phyloP scores from a whole-genome alignment of 1,284 basidiomycete genomes.

The Ceratobasidium sp. region DNA sequence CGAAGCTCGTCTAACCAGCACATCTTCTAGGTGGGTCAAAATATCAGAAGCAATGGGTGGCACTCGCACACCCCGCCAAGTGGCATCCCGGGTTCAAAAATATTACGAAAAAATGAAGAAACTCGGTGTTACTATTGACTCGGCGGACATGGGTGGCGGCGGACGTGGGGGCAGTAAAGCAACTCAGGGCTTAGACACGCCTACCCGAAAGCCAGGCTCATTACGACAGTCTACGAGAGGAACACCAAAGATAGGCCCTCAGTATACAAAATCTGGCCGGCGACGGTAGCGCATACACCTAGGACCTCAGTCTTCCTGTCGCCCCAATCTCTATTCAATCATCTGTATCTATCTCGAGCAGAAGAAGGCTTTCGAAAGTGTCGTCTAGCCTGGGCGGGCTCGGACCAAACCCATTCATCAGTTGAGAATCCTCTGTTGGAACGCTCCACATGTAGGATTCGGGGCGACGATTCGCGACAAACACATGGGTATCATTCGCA shows the following conservation, averaged over 20 bases:
- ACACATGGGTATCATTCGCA: conserved; percentile 62
- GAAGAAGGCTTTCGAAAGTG: conserved; percentile 70
- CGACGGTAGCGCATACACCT: conserved; percentile 24
- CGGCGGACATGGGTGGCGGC: conserved; percentile 31
- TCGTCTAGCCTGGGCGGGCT: conserved; percentile 61
- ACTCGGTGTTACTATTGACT: conserved; percentile 60
- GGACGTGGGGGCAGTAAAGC: conserved; percentile 35
- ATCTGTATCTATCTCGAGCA: conserved; percentile 56
- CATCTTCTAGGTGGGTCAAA: conserved; percentile 67
- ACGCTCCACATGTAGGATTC: conserved; percentile 64
- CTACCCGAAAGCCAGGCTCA: not conserved
- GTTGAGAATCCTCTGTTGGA: conserved; percentile 60
- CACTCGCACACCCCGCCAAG: conserved; percentile 73
- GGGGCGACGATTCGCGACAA: conserved; percentile 63
- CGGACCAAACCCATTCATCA: conserved; percentile 64
- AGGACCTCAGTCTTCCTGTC: not conserved
- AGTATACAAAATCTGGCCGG: conserved; percentile 34
- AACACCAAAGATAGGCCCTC: conserved; percentile 27
- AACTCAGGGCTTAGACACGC: conserved; percentile 12
- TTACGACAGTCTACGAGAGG: conserved; percentile 29
- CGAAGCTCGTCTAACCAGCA: not conserved
- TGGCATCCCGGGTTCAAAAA: conserved; percentile 84
- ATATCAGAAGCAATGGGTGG: conserved; percentile 81
- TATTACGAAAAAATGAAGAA: conserved; percentile 81
- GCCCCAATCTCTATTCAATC: not conserved